Percentiles rank a stretch among this genome's conserved stretches.
phyloP scores from a whole-genome alignment of 2,329 filamentous ascomycete genomes.

The Phialophora macrospora region DNA sequence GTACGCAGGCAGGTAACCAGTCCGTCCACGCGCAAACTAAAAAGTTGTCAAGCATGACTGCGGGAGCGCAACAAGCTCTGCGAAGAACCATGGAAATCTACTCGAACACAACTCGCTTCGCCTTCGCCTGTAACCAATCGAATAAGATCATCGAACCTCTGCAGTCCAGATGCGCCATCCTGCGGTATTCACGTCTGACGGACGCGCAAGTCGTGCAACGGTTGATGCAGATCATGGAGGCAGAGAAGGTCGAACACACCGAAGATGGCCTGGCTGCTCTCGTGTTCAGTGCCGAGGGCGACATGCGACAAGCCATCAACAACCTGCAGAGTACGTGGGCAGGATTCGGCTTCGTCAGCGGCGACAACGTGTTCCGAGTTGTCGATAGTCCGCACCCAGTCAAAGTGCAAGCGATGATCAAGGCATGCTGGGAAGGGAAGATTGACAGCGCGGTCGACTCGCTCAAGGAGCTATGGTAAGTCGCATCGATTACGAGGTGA shows the following conservation, averaged over 20 bases:
- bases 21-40: slow-evolving; percentile 20
- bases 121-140: slow-evolving; percentile 97
- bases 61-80: slow-evolving; percentile 91
- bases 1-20: slow-evolving; percentile 40
- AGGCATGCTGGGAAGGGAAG: slow-evolving; percentile 91
- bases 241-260: slow-evolving; percentile 85
- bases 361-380: slow-evolving; percentile 97
- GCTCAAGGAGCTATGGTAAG: slow-evolving; percentile 84
- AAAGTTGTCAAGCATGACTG: slow-evolving; percentile 74
- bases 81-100: slow-evolving; percentile 99
- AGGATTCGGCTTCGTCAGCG: slow-evolving; percentile 95
- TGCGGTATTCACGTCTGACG: slow-evolving; percentile 89
- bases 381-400: slow-evolving; percentile 97
- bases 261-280: slow-evolving; percentile 95
- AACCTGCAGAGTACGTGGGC: slow-evolving; percentile 92
- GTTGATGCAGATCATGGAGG: slow-evolving; percentile 87
- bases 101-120: slow-evolving; percentile 92
- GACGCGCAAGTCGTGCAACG: slow-evolving; percentile 92
- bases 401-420: slow-evolving; percentile 98
- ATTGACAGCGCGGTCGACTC: slow-evolving; percentile 85
- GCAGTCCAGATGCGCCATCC: slow-evolving; percentile 93
- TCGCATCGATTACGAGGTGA: slow-evolving; percentile 11
- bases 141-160: slow-evolving; percentile 99
- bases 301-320: slow-evolving; percentile 99
- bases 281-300: slow-evolving; percentile 94